phyloP scores from a whole-genome alignment of 2,329 filamentous ascomycete species.

The Fusarium anguioides region DNA sequence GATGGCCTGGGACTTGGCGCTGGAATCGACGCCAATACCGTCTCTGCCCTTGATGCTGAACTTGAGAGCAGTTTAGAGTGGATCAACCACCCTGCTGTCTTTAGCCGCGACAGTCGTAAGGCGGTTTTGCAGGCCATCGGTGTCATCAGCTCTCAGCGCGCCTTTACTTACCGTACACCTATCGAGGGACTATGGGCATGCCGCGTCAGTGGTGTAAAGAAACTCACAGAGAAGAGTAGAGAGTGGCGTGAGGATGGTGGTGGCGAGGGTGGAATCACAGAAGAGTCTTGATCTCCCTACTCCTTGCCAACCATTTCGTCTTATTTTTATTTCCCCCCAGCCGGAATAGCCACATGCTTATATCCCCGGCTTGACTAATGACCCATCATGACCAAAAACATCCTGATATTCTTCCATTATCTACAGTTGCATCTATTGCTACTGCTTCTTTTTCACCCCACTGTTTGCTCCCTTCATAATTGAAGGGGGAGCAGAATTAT shows the following conservation, averaged over 20 bases:
- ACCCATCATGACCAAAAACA: slow-evolving; percentile 43
- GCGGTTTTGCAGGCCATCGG: slow-evolving; percentile 96
- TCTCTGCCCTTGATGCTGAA: slow-evolving; percentile 89
- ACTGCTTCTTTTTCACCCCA: slow-evolving; percentile 12
- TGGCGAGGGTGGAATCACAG: slow-evolving; percentile 74
- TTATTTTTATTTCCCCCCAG: slow-evolving; percentile 27
- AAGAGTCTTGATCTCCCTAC: slow-evolving; percentile 60
- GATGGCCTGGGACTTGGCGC: slow-evolving; percentile 70
- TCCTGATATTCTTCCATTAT: slow-evolving; percentile 38
- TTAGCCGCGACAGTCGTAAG: slow-evolving; percentile 92
- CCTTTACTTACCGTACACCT: slow-evolving; percentile 91
- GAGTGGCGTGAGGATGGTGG: slow-evolving; percentile 92
- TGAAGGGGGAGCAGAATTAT: slow-evolving; percentile 35
- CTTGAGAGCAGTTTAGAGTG: slow-evolving; percentile 92
- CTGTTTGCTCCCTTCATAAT: slow-evolving; percentile 35
- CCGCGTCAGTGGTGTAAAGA: slow-evolving; percentile 82
- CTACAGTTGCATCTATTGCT: slow-evolving; percentile 31
- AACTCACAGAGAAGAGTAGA: slow-evolving; percentile 82
- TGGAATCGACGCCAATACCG: slow-evolving; percentile 85
- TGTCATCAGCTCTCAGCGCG: slow-evolving; percentile 93
- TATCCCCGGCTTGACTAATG: slow-evolving; percentile 41
- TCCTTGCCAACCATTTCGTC: slow-evolving; percentile 18
- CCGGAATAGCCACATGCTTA: slow-evolving; percentile 38
- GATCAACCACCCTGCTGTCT: slow-evolving; percentile 97
- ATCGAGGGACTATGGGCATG: slow-evolving; percentile 91